Evolutionary conservation across 306 rosid genomes (phyloP), one percentile per base, ranked within the genome.

Genomic region (Cyclanthera cordifolia): DNA sequence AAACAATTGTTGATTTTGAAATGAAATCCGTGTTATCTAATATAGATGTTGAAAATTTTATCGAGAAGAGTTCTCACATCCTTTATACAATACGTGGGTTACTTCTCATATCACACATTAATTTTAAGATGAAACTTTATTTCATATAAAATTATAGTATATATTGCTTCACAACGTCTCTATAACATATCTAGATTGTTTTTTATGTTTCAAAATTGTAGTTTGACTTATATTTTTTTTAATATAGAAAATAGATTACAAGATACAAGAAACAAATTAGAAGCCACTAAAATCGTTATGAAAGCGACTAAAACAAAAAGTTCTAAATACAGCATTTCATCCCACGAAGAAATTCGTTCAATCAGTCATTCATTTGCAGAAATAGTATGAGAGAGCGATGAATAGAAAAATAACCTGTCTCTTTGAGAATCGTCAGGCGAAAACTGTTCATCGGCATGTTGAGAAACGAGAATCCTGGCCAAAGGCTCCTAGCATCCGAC

Each of bases 401-500:
- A 21, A 63, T 63, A 53, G 17, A 11, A 5, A 11, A 53, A 21
- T 4, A 7, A 56, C 69, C 69, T 64, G 69, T 43, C 14, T 21
- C 21, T 43, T 41, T 4, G 69, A 60, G 47, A n/a, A 58, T 12
- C 17, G 43, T 24, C 3, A n/a, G 50, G 50, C 11, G 50, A 61
- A 61, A 61, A 61, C 8, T 64, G 61, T 72, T 90, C 75, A 90
- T 51, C 86, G 86, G 83, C 97, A 90, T 61, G 95, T 75, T 76
- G 82, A 49, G 85, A 88, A 86, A 69, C 76, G 83, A 57, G 87
- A 80, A 69, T 84, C 85, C 77, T 86, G 95, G 78, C 87, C 89
- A 73, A 90, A 28, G 67, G 83, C 78, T 64, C 90, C 88, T 30
- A 90, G 85, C 90, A 90, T 86, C 77, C 86, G 75, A 79, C 95